A percentile compares a stretch with the other conserved stretches of the same genome.
Conservation (phyloP, 805 yeast species). For the Metschnikowia bowlesiae region DNA sequence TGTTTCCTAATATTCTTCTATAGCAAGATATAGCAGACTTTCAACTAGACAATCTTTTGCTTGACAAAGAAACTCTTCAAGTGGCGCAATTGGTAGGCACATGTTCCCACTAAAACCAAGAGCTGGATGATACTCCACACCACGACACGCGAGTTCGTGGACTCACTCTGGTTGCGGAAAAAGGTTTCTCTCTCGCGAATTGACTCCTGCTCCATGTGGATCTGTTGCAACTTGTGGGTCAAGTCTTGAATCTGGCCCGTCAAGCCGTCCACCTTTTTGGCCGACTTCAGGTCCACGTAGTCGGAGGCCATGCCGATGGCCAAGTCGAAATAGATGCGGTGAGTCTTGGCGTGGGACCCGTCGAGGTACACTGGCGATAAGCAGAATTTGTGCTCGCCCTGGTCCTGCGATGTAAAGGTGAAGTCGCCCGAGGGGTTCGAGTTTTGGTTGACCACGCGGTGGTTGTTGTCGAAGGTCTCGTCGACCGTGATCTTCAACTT, state of each 20-base stretch:
- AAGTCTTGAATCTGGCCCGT: slow-evolving; percentile 54
- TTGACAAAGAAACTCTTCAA: slow-evolving; percentile 80
- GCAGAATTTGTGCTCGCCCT: slow-evolving; percentile 85
- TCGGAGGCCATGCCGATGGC: slow-evolving; percentile 61
- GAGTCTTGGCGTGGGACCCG: slow-evolving; percentile 58
- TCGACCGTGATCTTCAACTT: slow-evolving; percentile 47
- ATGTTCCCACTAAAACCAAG: slow-evolving; percentile 59
- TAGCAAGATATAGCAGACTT: no score
- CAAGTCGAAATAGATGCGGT: slow-evolving; percentile 72
- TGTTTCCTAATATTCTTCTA: no score
- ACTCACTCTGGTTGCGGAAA: slow-evolving; percentile 75
- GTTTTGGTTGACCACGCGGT: slow-evolving; percentile 68
- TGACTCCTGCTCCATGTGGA: slow-evolving; percentile 61
- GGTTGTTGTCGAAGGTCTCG: slow-evolving; percentile 73
- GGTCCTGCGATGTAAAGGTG: slow-evolving; percentile 74
- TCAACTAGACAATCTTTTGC: slow-evolving; percentile 69
- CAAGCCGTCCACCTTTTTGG: slow-evolving; percentile 49
- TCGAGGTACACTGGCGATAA: slow-evolving; percentile 58
- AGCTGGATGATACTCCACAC: slow-evolving; percentile 73
- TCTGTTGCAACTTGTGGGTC: slow-evolving; percentile 51
- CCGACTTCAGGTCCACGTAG: slow-evolving; percentile 58
- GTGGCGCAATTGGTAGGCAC: slow-evolving; percentile 73
- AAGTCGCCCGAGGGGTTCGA: slow-evolving; percentile 60
- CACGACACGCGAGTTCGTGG: slow-evolving; percentile 67
- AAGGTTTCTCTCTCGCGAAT: slow-evolving; percentile 73